phyloP scores from a whole-genome alignment of 495 filamentous ascomycete species.

The Darksidea phi region DNA sequence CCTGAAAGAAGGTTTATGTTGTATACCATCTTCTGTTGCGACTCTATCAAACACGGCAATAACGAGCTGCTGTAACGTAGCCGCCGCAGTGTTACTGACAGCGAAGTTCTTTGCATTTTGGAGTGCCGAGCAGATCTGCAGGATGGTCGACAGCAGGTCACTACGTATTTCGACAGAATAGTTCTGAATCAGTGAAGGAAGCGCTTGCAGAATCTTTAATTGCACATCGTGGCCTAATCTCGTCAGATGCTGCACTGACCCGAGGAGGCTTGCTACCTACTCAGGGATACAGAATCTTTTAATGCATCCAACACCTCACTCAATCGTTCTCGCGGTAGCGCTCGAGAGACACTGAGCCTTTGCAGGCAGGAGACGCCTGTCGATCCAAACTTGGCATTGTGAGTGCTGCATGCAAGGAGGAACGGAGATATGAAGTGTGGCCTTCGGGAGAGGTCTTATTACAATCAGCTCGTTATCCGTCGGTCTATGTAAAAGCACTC shows the following conservation, averaged over 20 bases:
- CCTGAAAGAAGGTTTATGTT: not conserved
- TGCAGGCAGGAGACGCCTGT: constrained; percentile 87
- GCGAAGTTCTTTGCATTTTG: constrained; percentile 87
- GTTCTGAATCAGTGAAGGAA: constrained; percentile 89
- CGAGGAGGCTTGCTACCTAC: constrained; percentile 41
- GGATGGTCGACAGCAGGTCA: constrained; percentile 71
- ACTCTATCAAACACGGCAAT: constrained; percentile 92
- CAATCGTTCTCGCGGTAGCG: constrained; percentile 68
- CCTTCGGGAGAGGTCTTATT: constrained; percentile 74
- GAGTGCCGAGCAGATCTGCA: constrained; percentile 87
- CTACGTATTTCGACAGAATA: constrained; percentile 80
- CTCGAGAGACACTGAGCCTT: constrained; percentile 76
- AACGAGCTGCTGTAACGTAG: constrained; percentile 90
- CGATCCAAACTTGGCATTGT: constrained; percentile 82
- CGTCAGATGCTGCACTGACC: not conserved
- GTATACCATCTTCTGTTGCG: constrained; percentile 71
- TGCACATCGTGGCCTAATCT: constrained; percentile 78
- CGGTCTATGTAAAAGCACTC: constrained; percentile 34
- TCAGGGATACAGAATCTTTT: constrained; percentile 70
- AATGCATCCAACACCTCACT: constrained; percentile 84
- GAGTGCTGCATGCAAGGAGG: constrained; percentile 83
- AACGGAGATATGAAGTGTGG: constrained; percentile 88
- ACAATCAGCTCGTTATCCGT: constrained; percentile 40
- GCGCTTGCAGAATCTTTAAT: constrained; percentile 89
- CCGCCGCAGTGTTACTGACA: constrained; percentile 91